Evolutionary conservation across 139 green algal species (phyloP), one percentile per base, ranked within the genome.

Genomic region (Closterium sp.): DNA sequence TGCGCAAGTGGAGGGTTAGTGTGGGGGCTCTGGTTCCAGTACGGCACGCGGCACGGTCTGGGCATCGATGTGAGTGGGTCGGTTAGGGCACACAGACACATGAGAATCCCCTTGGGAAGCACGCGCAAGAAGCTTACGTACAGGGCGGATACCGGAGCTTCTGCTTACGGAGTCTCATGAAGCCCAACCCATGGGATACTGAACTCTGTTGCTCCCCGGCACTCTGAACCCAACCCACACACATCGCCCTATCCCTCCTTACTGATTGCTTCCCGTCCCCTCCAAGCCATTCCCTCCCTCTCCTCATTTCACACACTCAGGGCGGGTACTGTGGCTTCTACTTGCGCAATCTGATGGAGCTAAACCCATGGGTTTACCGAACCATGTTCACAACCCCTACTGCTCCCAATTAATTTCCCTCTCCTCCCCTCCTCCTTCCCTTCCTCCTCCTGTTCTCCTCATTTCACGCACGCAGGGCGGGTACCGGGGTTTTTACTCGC

Each of bases 291-390:
- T 27, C 27, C 45, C 70, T 9, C 79, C 28, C 31, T 50, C 38
- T 50, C 38, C n/a, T n/a, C 38, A 50, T 50, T 17, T 50, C 38
- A 50, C 11, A 17, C 38, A 50, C 92, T 6, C 96, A 96, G 70
- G 97, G 97, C 90, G 97, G 97, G 38, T 97, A 97, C 90, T 95
- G 95, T 1, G 97, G 97, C 17, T 99, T 99, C 94, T 98, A 98
- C 89, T 79, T 92, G 5, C 30, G 85, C 29, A 95, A 95, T 38
- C 84, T 87, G 0, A 95, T 99, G 2, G 92, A 97, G 50, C 96
- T 99, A 85, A 98, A 96, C 24, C 96, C 96, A 88, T 94, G 96
- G 31, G 94, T 42, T 1, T 97, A 99, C 88, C n/a, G n/a, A 97
- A 98, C 85, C 96, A 9, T 50, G 27, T 79, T 22, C 62, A 24